These are phyloP conservation scores for Chytriomyces confervae DNA, from an alignment of 192 early-diverging fungal genomes.

Conservation along the genomic window DNA sequence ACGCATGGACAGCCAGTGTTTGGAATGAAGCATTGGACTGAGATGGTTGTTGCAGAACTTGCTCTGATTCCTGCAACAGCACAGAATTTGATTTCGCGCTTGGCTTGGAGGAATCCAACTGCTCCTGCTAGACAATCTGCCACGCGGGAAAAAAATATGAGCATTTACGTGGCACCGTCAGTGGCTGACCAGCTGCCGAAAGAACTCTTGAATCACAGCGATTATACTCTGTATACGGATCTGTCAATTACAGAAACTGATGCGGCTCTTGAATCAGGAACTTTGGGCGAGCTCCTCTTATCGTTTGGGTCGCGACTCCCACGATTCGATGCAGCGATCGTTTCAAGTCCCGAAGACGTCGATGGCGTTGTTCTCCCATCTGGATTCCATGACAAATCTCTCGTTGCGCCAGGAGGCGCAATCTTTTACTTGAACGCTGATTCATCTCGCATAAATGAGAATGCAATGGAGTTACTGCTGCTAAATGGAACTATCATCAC, in stretches of 20 bases:
- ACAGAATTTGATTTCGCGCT: not conserved
- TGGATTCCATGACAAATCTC: slow-evolving; percentile 20
- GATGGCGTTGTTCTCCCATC: slow-evolving; percentile 23
- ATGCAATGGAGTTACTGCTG: no score
- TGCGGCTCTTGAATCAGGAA: not conserved
- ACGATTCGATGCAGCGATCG: slow-evolving; percentile 23
- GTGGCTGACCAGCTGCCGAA: no score
- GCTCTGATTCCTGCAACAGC: slow-evolving; percentile 5
- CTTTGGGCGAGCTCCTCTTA: not conserved
- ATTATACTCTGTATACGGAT: not conserved
- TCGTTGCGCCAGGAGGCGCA: slow-evolving; percentile 18
- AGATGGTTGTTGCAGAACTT: slow-evolving; percentile 41
- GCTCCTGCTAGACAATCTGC: no score
- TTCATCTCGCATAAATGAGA: no score
- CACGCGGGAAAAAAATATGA: no score
- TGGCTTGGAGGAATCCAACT: not conserved
- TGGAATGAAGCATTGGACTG: slow-evolving; percentile 34
- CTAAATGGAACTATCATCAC: no score
- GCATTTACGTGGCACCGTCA: no score
- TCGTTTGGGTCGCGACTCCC: not conserved
- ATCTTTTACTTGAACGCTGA: not conserved
- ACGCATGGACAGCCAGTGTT: slow-evolving; percentile 37
- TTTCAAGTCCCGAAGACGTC: slow-evolving; percentile 2
- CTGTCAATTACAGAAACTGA: not conserved
- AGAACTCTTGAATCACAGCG: no score